These are phyloP conservation scores for Xylariaceae sp. DNA, from an alignment of 2,329 filamentous ascomycete genomes.

Conservation along the genomic window DNA sequence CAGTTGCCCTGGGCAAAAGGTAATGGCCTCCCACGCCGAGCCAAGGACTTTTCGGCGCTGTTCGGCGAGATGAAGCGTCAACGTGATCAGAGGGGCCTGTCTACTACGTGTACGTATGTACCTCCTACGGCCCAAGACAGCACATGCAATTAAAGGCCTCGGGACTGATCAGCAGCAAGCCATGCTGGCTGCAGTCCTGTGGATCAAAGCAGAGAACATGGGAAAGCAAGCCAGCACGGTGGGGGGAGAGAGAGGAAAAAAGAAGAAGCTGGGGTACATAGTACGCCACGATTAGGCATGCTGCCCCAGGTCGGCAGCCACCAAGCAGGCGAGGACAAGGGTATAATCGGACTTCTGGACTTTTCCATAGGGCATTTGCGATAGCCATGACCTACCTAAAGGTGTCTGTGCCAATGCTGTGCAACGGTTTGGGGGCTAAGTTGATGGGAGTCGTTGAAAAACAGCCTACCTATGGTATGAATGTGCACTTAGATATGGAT, in stretches of 20 bases:
- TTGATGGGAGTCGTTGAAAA: constrained; percentile 13
- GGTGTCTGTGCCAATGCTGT: background rate
- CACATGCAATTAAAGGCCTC: no score
- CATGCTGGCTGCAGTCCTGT: no score
- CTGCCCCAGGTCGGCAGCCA: no score
- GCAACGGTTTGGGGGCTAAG: constrained; percentile 1
- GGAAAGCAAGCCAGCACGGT: constrained; percentile 1
- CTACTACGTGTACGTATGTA: no score
- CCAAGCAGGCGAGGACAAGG: no score
- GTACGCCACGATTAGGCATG: constrained; percentile 1
- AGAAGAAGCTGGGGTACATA: background rate
- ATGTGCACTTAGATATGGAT: no score
- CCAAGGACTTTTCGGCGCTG: constrained; percentile 9
- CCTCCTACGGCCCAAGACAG: no score
- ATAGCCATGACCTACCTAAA: no score
- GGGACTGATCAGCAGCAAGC: no score
- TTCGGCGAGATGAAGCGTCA: constrained; percentile 13
- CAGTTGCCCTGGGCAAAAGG: constrained; percentile 3
- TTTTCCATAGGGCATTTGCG: background rate
- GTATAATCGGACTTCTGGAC: background rate
- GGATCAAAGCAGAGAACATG: background rate
- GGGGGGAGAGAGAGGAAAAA: no score
- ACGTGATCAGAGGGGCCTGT: constrained; percentile 3
- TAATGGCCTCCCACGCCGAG: constrained; percentile 4
- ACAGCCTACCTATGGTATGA: no score